These are phyloP conservation scores for Raphanus sativus DNA, from an alignment of 345 rosid species.

Conservation along the genomic window DNA sequence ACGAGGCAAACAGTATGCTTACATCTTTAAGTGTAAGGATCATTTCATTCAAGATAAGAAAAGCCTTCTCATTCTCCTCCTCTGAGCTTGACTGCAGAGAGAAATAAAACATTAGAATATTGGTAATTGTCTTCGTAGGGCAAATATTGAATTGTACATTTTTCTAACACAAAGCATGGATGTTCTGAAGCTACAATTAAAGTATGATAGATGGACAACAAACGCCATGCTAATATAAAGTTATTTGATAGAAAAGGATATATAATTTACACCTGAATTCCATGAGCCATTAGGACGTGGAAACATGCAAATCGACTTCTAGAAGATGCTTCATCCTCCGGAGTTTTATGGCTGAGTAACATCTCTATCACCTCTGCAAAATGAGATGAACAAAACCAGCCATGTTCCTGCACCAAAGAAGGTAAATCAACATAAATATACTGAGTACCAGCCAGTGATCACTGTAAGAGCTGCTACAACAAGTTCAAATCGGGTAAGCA, in stretches of 20 bases:
- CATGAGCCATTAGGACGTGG: conserved; percentile 60
- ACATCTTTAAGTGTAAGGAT: conserved; percentile 84
- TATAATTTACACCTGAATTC: conserved; percentile 55
- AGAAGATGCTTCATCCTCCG: conserved; percentile 47
- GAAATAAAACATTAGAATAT: conserved; percentile 22
- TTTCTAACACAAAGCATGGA: neutral
- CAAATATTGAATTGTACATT: neutral
- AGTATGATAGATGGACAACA: conserved; percentile 1
- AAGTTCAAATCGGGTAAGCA: conserved; percentile 23
- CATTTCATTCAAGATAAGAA: conserved; percentile 88
- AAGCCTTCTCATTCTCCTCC: conserved; percentile 72
- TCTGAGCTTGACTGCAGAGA: conserved; percentile 57
- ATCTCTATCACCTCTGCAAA: conserved; percentile 68
- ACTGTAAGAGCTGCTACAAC: neutral
- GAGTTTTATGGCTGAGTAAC: conserved; percentile 58
- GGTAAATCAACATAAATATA: conserved; percentile 26
- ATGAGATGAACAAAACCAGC: conserved; percentile 68
- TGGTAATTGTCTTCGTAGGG: neutral
- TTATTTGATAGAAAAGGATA: conserved; percentile 9
- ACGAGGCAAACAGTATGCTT: conserved; percentile 38
- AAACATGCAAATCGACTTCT: conserved; percentile 75
- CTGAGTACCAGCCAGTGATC: conserved; percentile 1
- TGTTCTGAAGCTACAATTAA: neutral
- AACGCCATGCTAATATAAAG: neutral
- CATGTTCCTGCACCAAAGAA: conserved; percentile 62